phyloP scores from a whole-genome alignment of 202 grass and related monocot species.

The Tripidium arundinaceum region DNA sequence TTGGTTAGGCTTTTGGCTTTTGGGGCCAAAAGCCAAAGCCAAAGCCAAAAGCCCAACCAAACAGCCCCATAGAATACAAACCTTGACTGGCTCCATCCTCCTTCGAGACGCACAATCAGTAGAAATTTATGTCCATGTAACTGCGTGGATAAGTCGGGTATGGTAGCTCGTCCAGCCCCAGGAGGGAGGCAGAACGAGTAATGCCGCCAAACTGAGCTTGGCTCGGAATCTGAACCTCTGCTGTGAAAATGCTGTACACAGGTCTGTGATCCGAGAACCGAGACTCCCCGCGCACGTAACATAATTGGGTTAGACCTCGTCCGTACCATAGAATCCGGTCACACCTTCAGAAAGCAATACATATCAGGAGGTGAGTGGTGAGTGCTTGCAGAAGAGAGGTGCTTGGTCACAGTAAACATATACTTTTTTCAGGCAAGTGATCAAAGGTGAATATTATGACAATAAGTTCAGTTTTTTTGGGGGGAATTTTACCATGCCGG shows the following conservation, averaged over 20 bases:
- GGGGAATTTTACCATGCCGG: conserved; percentile 68
- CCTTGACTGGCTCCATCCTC: conserved; percentile 28
- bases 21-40: too few species aligned
- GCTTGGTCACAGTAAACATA: background rate
- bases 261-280: conserved; percentile 91
- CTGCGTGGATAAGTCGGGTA: conserved; percentile 41
- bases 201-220: conserved; percentile 43
- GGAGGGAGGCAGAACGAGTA: conserved; percentile 56
- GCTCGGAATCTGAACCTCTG: conserved; percentile 75
- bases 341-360: conserved; percentile 60
- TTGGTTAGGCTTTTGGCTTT: too few species aligned
- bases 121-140: conserved; percentile 82
- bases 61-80: conserved; percentile 32
- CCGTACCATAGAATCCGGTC: conserved; percentile 93
- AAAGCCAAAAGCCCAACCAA: too few species aligned
- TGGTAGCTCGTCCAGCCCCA: conserved; percentile 67
- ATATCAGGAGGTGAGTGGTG: background rate
- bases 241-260: conserved; percentile 89
- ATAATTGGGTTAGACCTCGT: conserved; percentile 74
- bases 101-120: conserved; percentile 43
- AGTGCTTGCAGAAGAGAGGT: background rate
- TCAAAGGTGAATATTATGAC: background rate
- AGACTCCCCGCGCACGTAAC: conserved; percentile 83
- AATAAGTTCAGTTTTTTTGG: background rate
- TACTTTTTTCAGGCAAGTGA: too few species aligned